phyloP scores from a whole-genome alignment of 2,329 filamentous ascomycete species.

The Trichoderma sp. region DNA sequence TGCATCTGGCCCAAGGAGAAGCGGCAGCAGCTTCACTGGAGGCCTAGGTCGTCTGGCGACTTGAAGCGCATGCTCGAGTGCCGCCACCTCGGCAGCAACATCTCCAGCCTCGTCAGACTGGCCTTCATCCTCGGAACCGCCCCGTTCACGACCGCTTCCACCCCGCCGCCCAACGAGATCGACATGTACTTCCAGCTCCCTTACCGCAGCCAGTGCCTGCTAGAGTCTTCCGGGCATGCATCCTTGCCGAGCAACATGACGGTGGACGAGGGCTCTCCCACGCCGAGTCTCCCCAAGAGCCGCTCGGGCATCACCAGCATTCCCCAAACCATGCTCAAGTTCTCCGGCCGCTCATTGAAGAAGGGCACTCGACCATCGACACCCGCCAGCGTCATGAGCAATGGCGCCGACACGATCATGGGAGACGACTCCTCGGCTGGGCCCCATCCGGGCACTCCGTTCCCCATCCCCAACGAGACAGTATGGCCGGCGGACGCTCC shows the following conservation, averaged over 20 bases:
- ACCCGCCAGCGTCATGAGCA: conserved; percentile 34
- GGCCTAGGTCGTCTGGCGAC: conserved; percentile 47
- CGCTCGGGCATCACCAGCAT: conserved; percentile 37
- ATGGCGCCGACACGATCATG: conserved; percentile 38
- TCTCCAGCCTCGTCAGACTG: conserved; percentile 47
- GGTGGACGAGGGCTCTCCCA: conserved; percentile 35
- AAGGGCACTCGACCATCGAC: conserved; percentile 43
- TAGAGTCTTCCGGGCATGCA: conserved; percentile 40
- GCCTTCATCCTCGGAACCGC: conserved; percentile 49
- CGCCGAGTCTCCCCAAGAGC: conserved; percentile 36
- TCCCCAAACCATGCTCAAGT: conserved; percentile 38
- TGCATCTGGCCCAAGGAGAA: conserved; percentile 51
- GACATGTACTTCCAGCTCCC: conserved; percentile 46
- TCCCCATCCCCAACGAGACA: conserved; percentile 45
- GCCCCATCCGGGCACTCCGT: conserved; percentile 47
- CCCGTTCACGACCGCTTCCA: conserved; percentile 43
- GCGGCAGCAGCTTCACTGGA: conserved; percentile 46
- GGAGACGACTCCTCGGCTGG: conserved; percentile 41
- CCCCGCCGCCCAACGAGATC: conserved; percentile 45
- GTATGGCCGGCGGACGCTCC: conserved; percentile 45
- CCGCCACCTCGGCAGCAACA: conserved; percentile 47
- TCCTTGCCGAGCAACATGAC: conserved; percentile 33
- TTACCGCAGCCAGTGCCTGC: conserved; percentile 42
- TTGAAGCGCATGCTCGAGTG: conserved; percentile 50
- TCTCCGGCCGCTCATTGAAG: conserved; percentile 42